phyloP scores from a whole-genome alignment of 2,329 filamentous ascomycete genomes.

The Colletotrichum chrysophilum region DNA sequence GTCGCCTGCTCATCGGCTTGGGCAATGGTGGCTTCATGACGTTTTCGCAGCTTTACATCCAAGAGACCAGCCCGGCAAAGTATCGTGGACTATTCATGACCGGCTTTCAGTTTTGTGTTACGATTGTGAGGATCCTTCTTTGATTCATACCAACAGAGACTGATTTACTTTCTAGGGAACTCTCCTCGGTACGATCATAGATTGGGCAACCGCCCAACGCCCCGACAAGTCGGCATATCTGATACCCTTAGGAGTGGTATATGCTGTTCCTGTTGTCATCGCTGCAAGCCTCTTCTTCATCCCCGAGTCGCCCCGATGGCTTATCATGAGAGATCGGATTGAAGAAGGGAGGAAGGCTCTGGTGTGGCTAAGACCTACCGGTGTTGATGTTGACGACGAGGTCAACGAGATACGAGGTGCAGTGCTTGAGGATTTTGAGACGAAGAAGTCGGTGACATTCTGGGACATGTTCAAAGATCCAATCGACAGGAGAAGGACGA shows the following conservation, averaged over 20 bases:
- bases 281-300: not conserved
- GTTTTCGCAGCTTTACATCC: slow-evolving; percentile 55
- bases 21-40: slow-evolving; percentile 65
- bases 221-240: not conserved
- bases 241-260: not conserved
- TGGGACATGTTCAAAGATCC: not conserved
- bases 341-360: not conserved
- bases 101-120: not conserved
- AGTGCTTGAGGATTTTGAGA: slow-evolving; percentile 56
- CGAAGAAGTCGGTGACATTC: slow-evolving; percentile 61
- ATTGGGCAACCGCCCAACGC: not conserved
- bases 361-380: not conserved
- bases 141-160: accelerated
- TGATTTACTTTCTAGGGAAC: not conserved
- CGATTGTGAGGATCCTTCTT: not conserved
- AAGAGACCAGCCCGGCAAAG: slow-evolving; percentile 50
- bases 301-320: not conserved
- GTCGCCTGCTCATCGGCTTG: slow-evolving; percentile 58
- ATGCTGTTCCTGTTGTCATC: not conserved
- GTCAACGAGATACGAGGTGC: slow-evolving; percentile 42
- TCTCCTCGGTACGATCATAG: not conserved
- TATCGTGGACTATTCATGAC: slow-evolving; percentile 54
- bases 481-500: slow-evolving; percentile 35
- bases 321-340: not conserved
- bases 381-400: slow-evolving; percentile 27